Conservation (phyloP, 345 rosid species). For the Rhodomyrtus tomentosa region DNA sequence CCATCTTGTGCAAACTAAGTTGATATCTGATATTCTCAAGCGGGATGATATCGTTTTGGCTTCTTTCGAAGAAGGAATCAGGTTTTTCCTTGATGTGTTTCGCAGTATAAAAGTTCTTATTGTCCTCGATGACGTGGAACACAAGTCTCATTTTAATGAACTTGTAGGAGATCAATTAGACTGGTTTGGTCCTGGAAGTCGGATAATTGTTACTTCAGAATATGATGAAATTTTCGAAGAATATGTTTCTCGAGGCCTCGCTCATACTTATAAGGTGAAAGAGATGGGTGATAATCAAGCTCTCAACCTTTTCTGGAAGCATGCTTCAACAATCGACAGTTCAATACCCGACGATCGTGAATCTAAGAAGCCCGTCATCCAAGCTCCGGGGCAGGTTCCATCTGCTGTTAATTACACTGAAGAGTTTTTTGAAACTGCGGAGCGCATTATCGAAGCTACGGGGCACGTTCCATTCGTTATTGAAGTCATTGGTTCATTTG, state of each 20-base stretch:
- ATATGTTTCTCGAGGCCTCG: neutral
- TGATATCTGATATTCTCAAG: neutral
- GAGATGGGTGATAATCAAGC: neutral
- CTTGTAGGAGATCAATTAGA: neutral
- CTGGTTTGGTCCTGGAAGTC: neutral
- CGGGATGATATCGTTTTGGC: neutral
- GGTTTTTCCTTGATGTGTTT: neutral
- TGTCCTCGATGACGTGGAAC: neutral
- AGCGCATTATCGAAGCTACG: neutral
- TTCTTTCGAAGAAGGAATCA: neutral
- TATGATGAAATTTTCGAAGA: neutral
- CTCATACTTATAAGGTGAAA: neutral
- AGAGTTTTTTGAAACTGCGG: neutral
- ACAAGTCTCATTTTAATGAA: neutral
- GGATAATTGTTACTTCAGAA: neutral
- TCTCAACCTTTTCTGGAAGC: neutral
- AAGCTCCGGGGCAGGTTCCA: neutral
- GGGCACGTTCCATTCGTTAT: neutral
- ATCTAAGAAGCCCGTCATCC: neutral
- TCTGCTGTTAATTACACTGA: neutral
- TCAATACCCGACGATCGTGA: neutral
- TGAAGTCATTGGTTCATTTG: neutral
- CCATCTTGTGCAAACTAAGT: neutral
- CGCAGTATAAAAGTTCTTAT: neutral
- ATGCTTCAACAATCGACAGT: neutral